Evolutionary conservation across 2,329 filamentous ascomycete species (phyloP), one percentile per base, ranked within the genome.

Genomic region (Apiospora kogelbergensis): DNA sequence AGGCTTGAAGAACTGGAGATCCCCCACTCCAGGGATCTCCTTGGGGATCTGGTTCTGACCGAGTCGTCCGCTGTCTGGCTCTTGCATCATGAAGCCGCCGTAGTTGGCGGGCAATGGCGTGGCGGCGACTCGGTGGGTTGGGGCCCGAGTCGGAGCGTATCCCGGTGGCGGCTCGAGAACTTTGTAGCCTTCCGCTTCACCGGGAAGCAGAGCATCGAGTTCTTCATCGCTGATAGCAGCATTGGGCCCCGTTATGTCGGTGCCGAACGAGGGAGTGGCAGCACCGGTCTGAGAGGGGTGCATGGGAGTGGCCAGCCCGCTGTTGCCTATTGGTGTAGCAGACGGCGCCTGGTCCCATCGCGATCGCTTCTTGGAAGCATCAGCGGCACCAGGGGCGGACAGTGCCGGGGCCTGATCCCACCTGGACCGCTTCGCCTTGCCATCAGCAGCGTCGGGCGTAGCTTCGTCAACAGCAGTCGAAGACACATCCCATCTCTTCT

Each of bases 1-100:
- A 1, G 94, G 90, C 83, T 99, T 99, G 87, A 99, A 97, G 80
- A 98, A 99, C 74, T 98, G 95, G 66, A 99, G 83, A 79, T 99
- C 96, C 46, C 95, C 95, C 65, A 99, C 94, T 46, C 96, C 96
- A 3, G 96, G 95, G 45, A 99, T 98, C 78, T 98, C 95, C 4
- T 94, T 97, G 10, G 95, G 94, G 76, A 98, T 89, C 74, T 97
- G 93, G 82, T 97, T 97, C 73, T 94, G 94, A 77, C 95, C 89
- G 65, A 93, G 85, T 72, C 94, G 89, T 70, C 90, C 90, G 77
- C 93, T 94, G 74, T 97, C 94, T 10, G 94, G 93, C 74, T 99
- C 94, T 78, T 98, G 96, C 90, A 98, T 97, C 91, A 97, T 96
- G 83, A 98, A 99, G 2, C 96, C 96, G 53, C 74, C 71, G 68